phyloP scores from a whole-genome alignment of 192 early-diverging fungal species.

The Coemansia sp. region DNA sequence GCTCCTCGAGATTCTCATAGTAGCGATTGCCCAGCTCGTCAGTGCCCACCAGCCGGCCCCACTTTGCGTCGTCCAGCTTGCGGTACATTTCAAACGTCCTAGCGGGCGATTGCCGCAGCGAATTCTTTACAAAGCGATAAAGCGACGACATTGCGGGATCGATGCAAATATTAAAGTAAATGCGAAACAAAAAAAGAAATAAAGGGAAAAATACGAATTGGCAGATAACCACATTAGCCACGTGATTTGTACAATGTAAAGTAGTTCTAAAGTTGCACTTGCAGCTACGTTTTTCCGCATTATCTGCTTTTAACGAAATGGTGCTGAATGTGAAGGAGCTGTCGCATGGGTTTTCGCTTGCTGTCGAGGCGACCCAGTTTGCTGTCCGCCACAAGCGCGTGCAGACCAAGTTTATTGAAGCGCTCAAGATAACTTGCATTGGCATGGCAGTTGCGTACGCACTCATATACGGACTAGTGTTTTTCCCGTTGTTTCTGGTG shows the following conservation, averaged over 20 bases:
- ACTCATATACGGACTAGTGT: slow-evolving; percentile 22
- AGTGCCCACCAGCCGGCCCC: slow-evolving; percentile 67
- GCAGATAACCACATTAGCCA: not conserved
- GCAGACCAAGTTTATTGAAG: slow-evolving; percentile 30
- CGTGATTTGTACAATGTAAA: not conserved
- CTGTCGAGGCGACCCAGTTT: slow-evolving; percentile 39
- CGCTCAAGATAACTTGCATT: slow-evolving; percentile 25
- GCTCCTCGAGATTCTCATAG: slow-evolving; percentile 69
- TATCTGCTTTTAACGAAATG: slow-evolving; percentile 10
- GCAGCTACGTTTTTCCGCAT: not conserved
- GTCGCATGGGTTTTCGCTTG: slow-evolving; percentile 32
- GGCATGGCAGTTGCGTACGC: slow-evolving; percentile 31
- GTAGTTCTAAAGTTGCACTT: too few relatives aligned
- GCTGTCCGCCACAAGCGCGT: slow-evolving; percentile 33
- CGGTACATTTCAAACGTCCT: slow-evolving; percentile 51
- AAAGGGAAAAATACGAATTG: not conserved
- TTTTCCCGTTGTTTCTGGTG: slow-evolving; percentile 39
- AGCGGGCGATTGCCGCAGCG: slow-evolving; percentile 40
- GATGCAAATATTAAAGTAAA: not conserved
- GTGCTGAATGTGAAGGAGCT: slow-evolving; percentile 26
- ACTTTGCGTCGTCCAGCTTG: slow-evolving; percentile 60
- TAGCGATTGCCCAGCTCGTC: slow-evolving; percentile 78
- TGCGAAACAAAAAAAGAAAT: not conserved
- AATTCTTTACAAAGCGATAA: slow-evolving; percentile 41
- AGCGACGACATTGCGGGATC: slow-evolving; percentile 36